Conservation (phyloP, 2,329 filamentous ascomycete species). For the Pezicula carpinea region DNA sequence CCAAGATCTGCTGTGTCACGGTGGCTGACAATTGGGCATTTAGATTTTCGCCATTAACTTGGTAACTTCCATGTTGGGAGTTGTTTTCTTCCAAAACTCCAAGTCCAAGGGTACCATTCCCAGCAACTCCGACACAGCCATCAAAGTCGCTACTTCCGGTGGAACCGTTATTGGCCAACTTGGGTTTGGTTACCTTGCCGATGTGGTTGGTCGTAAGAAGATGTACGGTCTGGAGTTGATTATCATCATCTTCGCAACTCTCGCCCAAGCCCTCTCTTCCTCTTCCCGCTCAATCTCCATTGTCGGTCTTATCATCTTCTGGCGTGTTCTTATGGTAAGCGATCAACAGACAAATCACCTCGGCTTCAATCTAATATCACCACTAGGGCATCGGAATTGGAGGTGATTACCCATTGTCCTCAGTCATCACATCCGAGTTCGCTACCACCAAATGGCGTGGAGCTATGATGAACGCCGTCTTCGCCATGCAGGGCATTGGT, state of each 20-base stretch:
- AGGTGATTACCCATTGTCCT: constrained; percentile 77
- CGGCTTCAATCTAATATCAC: constrained; percentile 26
- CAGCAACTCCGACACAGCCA: constrained; percentile 66
- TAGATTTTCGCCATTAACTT: constrained; percentile 29
- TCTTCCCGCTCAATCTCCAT: constrained; percentile 58
- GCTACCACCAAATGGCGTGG: constrained; percentile 81
- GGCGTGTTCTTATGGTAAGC: constrained; percentile 66
- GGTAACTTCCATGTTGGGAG: constrained; percentile 26
- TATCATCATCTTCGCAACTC: constrained; percentile 73
- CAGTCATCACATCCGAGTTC: constrained; percentile 83
- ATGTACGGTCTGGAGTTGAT: constrained; percentile 79
- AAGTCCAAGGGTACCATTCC: constrained; percentile 52
- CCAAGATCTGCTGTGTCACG: constrained; percentile 25
- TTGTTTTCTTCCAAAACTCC: constrained; percentile 22
- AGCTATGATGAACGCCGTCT: constrained; percentile 83
- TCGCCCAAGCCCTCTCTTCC: constrained; percentile 65
- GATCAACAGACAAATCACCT: constrained; percentile 1
- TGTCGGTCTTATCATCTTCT: constrained; percentile 69
- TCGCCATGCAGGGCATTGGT: constrained; percentile 82
- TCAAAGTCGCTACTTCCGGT: constrained; percentile 80
- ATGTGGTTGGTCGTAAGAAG: constrained; percentile 70
- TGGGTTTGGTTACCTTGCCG: constrained; percentile 73
- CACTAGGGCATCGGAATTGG: constrained; percentile 59
- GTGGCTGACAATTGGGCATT: constrained; percentile 31
- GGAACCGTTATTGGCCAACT: constrained; percentile 82